Evolutionary conservation across 306 rosid genomes (phyloP).

Genomic region (Castanopsis chinensis): DNA sequence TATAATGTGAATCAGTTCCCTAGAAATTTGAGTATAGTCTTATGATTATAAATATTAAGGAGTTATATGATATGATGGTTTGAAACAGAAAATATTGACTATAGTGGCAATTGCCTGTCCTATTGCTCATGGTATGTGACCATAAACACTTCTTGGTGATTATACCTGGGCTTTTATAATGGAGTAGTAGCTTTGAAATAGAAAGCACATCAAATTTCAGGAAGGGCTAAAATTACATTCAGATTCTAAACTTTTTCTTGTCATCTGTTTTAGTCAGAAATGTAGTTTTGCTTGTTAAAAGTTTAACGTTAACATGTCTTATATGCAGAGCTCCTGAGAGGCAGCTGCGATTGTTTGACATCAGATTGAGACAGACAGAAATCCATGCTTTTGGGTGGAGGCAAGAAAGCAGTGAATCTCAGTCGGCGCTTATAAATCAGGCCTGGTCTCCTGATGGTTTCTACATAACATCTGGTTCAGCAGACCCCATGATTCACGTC

Average conservation of each 20-base stretch:
- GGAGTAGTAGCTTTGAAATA: conserved; percentile 12
- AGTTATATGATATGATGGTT: background rate
- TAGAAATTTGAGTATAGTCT: background rate
- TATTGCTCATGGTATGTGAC: background rate
- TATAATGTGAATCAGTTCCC: background rate
- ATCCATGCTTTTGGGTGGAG: conserved; percentile 96
- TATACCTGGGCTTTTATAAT: background rate
- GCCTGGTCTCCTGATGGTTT: conserved; percentile 98
- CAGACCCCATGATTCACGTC: conserved; percentile 86
- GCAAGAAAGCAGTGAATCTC: conserved; percentile 97
- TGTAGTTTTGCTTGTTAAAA: conserved; percentile 1
- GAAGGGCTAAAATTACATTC: background rate
- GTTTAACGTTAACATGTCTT: conserved; percentile 4
- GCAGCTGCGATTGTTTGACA: conserved; percentile 91
- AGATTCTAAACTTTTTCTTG: background rate
- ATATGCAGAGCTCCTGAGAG: conserved; percentile 68
- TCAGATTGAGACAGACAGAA: conserved; percentile 77
- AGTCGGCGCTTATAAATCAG: conserved; percentile 92
- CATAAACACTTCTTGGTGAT: background rate
- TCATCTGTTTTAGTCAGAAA: background rate
- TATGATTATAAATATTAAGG: background rate
- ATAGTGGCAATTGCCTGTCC: background rate
- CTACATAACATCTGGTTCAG: conserved; percentile 80
- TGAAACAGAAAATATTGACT: background rate
- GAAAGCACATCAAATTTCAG: background rate